Base-by-base conservation (phyloP, 2,329 filamentous ascomycete genomes). In the Hypoxylon sp. region DNA sequence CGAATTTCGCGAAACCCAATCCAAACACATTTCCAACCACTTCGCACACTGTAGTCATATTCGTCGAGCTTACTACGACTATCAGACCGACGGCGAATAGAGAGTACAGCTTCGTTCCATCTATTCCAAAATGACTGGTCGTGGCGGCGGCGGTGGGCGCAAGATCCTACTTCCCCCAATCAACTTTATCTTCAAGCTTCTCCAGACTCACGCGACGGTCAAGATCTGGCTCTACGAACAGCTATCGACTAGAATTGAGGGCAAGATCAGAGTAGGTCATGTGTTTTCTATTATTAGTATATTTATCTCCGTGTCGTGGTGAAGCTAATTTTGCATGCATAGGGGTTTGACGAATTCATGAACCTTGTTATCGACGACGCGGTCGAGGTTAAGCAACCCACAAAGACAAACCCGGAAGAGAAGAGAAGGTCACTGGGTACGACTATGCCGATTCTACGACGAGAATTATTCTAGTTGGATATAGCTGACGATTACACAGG, bases 341-440 rank as follows among this genome's bases (percentile, higher is more conserved):
- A 97, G 93, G 94, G 95, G 13, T 99, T 99, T 71, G 95, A 99
- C 77, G 95, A 99, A 79, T 99, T 98, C 82, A 97, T 99, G 94
- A 99, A 99, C 81, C 84, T 99, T 51, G 95, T 98, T 39, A 87
- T 97, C 70, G 95, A 99, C 75, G 93, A 99, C 72, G 95, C 95
- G 28, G 88, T 97, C 59, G 94, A 98, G 80, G 93, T 99, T 46
- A 91, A 90, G 78, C 87, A 93, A 75, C 84, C 92, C 57, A 93
- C 91, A 67, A 97, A 96, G 83, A 89, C 87, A 15, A 90, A 91
- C 71, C 78, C 84, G 43, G 88, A 90, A 70, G 94, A 96, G 80
- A 89, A 87, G 70, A 86, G 94, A 77, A 89, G 92, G 78, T 84
- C 88, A 44, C 78, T 97, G 54, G 94, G 94, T 97, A 65, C 19